phyloP scores from a whole-genome alignment of 164 flowering plant genomes.

The Vitis vinifera region DNA sequence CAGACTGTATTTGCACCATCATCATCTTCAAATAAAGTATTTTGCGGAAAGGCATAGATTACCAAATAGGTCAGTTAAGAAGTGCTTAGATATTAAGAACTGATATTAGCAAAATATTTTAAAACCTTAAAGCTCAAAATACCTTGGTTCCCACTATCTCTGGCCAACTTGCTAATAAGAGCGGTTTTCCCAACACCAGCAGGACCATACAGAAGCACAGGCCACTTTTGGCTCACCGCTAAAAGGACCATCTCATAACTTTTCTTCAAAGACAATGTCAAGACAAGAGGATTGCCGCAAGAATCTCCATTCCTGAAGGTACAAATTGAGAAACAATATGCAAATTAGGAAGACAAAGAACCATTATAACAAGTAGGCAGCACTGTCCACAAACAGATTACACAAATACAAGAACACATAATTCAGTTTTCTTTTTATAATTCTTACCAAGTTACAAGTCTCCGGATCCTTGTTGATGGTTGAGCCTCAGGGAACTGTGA shows the following conservation, averaged over 20 bases:
- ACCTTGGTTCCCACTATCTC: slow-evolving; percentile 62
- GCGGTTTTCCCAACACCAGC: slow-evolving; percentile 89
- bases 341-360: neutral
- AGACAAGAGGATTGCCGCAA: slow-evolving; percentile 40
- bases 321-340: neutral
- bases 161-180: slow-evolving; percentile 63
- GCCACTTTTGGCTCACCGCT: slow-evolving; percentile 87
- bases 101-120: neutral
- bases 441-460: slow-evolving; percentile 36
- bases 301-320: slow-evolving; percentile 31
- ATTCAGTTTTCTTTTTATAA: neutral
- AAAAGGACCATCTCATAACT: slow-evolving; percentile 74
- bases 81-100: too few relatives aligned
- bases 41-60: too few relatives aligned
- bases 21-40: too few relatives aligned
- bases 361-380: too few relatives aligned
- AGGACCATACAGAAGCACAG: slow-evolving; percentile 92
- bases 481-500: slow-evolving; percentile 18
- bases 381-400: neutral
- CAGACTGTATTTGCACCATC: too few relatives aligned
- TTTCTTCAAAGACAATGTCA: slow-evolving; percentile 61
- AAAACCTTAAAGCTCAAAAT: slow-evolving; percentile 8
- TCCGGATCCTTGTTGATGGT: slow-evolving; percentile 24
- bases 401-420: neutral
- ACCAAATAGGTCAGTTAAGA: too few relatives aligned